Evolutionary conservation across 345 rosid species (phyloP).

Genomic region (Syzygium grande): DNA sequence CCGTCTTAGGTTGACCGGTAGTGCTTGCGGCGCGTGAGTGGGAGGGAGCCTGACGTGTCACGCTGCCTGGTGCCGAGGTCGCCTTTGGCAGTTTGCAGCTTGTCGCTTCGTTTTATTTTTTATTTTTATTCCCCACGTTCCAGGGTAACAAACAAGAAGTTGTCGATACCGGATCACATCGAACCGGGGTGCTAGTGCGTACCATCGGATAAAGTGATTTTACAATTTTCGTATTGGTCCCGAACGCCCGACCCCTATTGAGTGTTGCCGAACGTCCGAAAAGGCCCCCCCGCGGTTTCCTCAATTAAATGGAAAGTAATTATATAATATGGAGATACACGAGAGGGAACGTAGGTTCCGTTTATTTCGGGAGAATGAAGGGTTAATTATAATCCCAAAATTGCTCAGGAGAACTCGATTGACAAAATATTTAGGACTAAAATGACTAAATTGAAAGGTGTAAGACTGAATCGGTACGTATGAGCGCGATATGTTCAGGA

Average conservation of each 20-base stretch:
- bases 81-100: not conserved
- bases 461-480: too few species aligned
- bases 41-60: not conserved
- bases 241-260: accelerated
- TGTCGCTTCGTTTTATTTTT: not conserved
- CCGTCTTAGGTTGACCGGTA: not conserved
- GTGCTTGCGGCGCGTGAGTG: not conserved
- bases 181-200: not conserved
- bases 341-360: not conserved
- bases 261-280: not conserved
- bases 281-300: accelerated
- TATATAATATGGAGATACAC: too few species aligned
- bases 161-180: not conserved
- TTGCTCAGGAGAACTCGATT: too few species aligned
- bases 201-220: not conserved
- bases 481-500: too few species aligned
- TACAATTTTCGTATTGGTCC: not conserved
- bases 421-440: too few species aligned
- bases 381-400: too few species aligned
- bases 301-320: too few species aligned
- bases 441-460: too few species aligned
- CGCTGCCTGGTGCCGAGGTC: not conserved
- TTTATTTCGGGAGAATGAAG: too few species aligned
- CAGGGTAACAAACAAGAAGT: too few species aligned
- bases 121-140: not conserved